Percentiles rank a stretch among this genome's conserved stretches.
These are phyloP conservation scores for Elongisporangium anandrum DNA, from an alignment of 352 stramenopile species.

Conservation along the genomic window DNA sequence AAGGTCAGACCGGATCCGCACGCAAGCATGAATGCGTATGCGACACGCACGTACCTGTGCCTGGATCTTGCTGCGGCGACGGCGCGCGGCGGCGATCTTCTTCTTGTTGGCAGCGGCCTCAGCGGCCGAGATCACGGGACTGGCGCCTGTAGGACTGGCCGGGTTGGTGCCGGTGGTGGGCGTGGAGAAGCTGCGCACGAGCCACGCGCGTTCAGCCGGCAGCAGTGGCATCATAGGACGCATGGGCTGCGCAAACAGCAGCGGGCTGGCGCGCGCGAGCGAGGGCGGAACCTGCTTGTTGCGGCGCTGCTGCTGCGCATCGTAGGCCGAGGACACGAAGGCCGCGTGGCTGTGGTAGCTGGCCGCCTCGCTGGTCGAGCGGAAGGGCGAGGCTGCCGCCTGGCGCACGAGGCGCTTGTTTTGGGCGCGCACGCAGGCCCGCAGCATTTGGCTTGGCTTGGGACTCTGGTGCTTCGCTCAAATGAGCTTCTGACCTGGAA, in stretches of 20 bases:
- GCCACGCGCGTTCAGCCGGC: slow-evolving; percentile 13
- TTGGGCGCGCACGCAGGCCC: too few relatives aligned
- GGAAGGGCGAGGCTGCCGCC: background rate
- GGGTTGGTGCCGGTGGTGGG: slow-evolving; percentile 28
- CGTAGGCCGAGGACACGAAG: slow-evolving; percentile 10
- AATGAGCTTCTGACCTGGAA: too few relatives aligned
- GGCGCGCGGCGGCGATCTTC: slow-evolving; percentile 65
- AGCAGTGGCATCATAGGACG: slow-evolving; percentile 9
- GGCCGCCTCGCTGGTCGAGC: background rate
- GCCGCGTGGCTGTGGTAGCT: slow-evolving; percentile 19
- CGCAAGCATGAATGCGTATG: too few relatives aligned
- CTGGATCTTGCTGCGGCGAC: slow-evolving; percentile 75
- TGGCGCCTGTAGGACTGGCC: slow-evolving; percentile 1
- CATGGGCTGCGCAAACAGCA: too few relatives aligned
- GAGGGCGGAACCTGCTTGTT: slow-evolving; percentile 1
- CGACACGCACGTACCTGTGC: slow-evolving; percentile 22
- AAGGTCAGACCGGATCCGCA: too few relatives aligned
- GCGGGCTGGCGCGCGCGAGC: too few relatives aligned
- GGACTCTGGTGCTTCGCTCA: too few relatives aligned
- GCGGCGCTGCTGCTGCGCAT: slow-evolving; percentile 7
- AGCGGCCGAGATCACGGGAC: slow-evolving; percentile 8
- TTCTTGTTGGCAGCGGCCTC: slow-evolving; percentile 70
- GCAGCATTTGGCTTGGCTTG: too few relatives aligned
- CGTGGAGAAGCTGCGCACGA: slow-evolving; percentile 40
- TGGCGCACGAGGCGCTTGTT: slow-evolving; percentile 23